A percentile compares a stretch with the other conserved stretches of the same genome.
Evolutionary conservation across 129 eudicot genomes (phyloP).

Genomic region (Centrapalus pauciflorus): DNA sequence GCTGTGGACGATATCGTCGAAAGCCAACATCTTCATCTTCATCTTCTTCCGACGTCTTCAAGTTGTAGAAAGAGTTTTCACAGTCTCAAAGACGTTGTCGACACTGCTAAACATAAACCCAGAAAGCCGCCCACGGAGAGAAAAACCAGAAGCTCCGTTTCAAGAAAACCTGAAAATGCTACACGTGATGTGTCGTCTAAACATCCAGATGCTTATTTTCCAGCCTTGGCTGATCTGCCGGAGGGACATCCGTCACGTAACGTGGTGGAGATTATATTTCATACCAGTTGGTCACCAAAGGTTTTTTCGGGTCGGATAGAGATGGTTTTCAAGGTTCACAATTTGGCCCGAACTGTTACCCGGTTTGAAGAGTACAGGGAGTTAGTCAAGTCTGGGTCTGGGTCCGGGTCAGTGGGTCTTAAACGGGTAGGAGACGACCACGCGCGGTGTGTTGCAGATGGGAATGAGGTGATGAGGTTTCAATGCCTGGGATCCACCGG

Average conservation of each 20-base stretch:
- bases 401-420: constrained; percentile 11
- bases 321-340: constrained; percentile 86
- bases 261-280: constrained; percentile 91
- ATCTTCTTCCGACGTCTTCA: constrained; percentile 43
- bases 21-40: constrained; percentile 36
- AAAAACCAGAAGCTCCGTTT: constrained; percentile 15
- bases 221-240: constrained; percentile 75
- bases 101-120: constrained; percentile 31
- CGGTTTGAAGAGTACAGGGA: constrained; percentile 92
- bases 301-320: constrained; percentile 75
- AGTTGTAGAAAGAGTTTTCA: constrained; percentile 63
- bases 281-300: constrained; percentile 76
- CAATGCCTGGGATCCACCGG: constrained; percentile 68
- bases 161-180: constrained; percentile 36
- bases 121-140: constrained; percentile 29
- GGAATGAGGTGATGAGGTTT: constrained; percentile 97
- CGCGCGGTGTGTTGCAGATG: constrained; percentile 90
- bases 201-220: constrained; percentile 43
- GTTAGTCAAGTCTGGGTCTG: constrained; percentile 36
- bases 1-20: constrained; percentile 71
- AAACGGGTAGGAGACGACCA: constrained; percentile 46
- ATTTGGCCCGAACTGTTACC: constrained; percentile 56
- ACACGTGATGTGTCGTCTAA: constrained; percentile 17
- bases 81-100: constrained; percentile 61
- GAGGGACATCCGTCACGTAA: constrained; percentile 91